Conservation (phyloP, 371 early-diverging fungal species). For the Mortierella sp. region DNA sequence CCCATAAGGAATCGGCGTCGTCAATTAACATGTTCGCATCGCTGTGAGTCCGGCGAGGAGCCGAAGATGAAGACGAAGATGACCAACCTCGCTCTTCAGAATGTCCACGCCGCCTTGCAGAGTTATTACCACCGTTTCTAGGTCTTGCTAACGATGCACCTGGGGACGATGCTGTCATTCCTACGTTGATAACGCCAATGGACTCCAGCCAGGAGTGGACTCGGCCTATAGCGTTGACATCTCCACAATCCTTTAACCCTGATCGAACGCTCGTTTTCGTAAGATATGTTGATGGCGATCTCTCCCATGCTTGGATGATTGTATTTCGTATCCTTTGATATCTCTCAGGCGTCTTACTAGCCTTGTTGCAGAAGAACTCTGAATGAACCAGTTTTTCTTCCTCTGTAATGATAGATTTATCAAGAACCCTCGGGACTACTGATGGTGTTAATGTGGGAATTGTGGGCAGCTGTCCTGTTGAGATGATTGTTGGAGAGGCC, state of each 20-base stretch:
- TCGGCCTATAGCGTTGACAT: slow-evolving; percentile 92
- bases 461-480: slow-evolving; percentile 8
- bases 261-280: slow-evolving; percentile 80
- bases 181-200: slow-evolving; percentile 85
- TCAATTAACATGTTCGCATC: neutral
- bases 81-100: slow-evolving; percentile 52
- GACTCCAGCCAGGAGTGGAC: slow-evolving; percentile 88
- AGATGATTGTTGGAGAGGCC: slow-evolving; percentile 1
- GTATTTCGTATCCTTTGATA: slow-evolving; percentile 89
- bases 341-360: slow-evolving; percentile 88
- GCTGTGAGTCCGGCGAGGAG: slow-evolving; percentile 17
- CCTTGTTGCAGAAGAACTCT: slow-evolving; percentile 83
- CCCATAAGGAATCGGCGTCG: slow-evolving; percentile 31
- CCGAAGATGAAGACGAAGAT: slow-evolving; percentile 39
- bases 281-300: slow-evolving; percentile 74
- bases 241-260: slow-evolving; percentile 78
- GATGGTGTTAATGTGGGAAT: slow-evolving; percentile 11
- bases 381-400: slow-evolving; percentile 73
- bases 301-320: slow-evolving; percentile 82
- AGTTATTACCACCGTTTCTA: slow-evolving; percentile 47
- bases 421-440: slow-evolving; percentile 44
- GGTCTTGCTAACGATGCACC: slow-evolving; percentile 51
- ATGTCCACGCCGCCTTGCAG: slow-evolving; percentile 31
- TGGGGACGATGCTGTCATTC: slow-evolving; percentile 53
- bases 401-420: slow-evolving; percentile 61